Evolutionary conservation across 2,329 filamentous ascomycete genomes (phyloP).

Genomic region (Fusarium equiseti): DNA sequence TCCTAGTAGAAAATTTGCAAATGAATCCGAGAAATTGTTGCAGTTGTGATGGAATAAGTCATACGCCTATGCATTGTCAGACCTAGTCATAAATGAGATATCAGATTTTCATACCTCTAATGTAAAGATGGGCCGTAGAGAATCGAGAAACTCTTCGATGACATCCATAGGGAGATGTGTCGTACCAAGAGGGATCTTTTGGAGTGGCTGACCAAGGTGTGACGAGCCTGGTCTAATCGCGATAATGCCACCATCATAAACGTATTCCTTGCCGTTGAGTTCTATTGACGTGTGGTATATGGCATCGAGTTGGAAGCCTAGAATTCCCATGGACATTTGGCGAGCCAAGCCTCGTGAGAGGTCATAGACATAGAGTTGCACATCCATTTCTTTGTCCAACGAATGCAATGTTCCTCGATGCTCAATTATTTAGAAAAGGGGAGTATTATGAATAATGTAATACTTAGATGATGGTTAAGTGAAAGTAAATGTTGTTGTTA

Average conservation of each 20-base stretch:
- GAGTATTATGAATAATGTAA: neutral
- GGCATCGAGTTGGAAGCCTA: slow-evolving; percentile 80
- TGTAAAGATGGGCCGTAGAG: slow-evolving; percentile 84
- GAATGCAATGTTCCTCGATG: neutral
- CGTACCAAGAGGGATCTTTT: slow-evolving; percentile 78
- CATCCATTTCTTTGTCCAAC: slow-evolving; percentile 68
- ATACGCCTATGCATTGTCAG: slow-evolving; percentile 71
- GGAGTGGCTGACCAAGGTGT: slow-evolving; percentile 87
- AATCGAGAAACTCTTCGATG: slow-evolving; percentile 88
- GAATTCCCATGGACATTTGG: slow-evolving; percentile 65
- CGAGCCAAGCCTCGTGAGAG: slow-evolving; percentile 72
- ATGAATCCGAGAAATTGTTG: slow-evolving; percentile 97
- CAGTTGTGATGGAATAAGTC: slow-evolving; percentile 93
- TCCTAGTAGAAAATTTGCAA: slow-evolving; percentile 89
- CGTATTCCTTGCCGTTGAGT: slow-evolving; percentile 85
- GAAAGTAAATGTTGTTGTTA: neutral
- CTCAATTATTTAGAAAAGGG: neutral
- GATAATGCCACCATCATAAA: slow-evolving; percentile 90
- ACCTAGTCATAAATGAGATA: neutral
- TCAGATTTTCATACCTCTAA: slow-evolving; percentile 66
- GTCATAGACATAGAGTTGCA: slow-evolving; percentile 83
- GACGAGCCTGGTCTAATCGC: slow-evolving; percentile 83
- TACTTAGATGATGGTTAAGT: neutral
- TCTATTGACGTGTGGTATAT: slow-evolving; percentile 96
- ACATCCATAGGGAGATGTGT: slow-evolving; percentile 85